phyloP scores from a whole-genome alignment of 1,139 yeast species.

The Sugiyamaella sp. region DNA sequence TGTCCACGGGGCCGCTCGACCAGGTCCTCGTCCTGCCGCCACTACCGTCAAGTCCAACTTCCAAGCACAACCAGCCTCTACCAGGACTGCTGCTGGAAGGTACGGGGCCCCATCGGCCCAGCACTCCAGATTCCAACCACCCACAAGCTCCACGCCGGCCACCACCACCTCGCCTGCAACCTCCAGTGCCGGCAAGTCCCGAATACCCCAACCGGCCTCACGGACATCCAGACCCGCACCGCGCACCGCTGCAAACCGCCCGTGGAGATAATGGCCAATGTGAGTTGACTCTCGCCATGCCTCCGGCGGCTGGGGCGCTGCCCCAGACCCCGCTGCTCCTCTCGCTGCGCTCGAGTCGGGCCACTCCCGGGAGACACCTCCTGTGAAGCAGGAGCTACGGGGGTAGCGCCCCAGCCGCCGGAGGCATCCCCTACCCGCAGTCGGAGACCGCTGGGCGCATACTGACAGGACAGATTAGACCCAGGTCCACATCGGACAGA shows the following conservation, averaged over 20 bases:
- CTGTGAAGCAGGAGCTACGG: no score
- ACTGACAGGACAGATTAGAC: no score
- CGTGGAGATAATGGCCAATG: conserved; percentile 22
- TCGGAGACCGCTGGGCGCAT: no score
- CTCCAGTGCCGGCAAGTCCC: conserved; percentile 7
- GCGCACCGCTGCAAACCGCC: not conserved
- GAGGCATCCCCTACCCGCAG: no score
- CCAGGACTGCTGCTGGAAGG: not conserved
- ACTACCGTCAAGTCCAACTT: no score
- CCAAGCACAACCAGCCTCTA: no score
- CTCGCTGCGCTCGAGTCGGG: no score
- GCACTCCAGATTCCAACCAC: not conserved
- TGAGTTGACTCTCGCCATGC: conserved; percentile 37
- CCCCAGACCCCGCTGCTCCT: no score
- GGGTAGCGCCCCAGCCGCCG: no score
- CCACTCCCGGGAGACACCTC: no score
- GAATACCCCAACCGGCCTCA: conserved; percentile 18
- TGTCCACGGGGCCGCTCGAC: not conserved
- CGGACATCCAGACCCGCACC: not conserved
- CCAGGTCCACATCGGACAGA: no score
- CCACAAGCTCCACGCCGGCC: conserved; percentile 4
- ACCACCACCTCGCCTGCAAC: not conserved
- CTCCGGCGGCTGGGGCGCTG: no score
- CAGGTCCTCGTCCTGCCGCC: not conserved
- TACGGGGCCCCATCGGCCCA: not conserved